Base-by-base conservation (phyloP, 73 alveolate species). In the Paramecium pentaurelia region DNA sequence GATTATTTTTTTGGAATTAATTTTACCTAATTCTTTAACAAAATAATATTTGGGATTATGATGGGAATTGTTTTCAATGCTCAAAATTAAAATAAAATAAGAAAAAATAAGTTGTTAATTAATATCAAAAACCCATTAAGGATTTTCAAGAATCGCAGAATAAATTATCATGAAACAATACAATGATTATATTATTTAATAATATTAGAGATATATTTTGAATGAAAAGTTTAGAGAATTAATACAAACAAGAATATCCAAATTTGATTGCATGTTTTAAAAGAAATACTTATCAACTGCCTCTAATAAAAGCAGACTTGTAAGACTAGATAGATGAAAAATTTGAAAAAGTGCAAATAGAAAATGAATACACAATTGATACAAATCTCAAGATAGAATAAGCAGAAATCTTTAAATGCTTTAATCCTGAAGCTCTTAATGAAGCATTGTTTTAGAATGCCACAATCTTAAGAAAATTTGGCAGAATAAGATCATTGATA, bases 371-470 rank as follows among this genome's bases (percentile, higher is more conserved):
- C 34, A 27, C 32, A 34, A 49, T 80, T 49, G 58, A 80, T 47
- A 80, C 91, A 42, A 49, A 80, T 80, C 25, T 80, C 6, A 1
- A 80, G 9, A 28, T 80, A 3, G 77, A 80, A 42, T 34, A 80
- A 36, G 91, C 91, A 45, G 91, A 42, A 20, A 25, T 80, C 3
- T 80, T 80, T 49, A 80, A 80, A 42, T 20, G 51, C 16, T 80
- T 40, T 47, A 45, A 32, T 80, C 91, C 91, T 27, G 71, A 80
- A 42, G 91, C 91, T 20, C 58, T 80, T 18, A 45, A 80, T 42
- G 91, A 80, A 32, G 73, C 91, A 0, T 47, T 80, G 9, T 80
- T 80, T 80, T 14, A 80, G 4, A 80, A 80, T 49, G 77, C 91
- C 3, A n/a, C 20, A 4, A 45, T 80, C 22, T 14, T 80, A 20